Evolutionary conservation across 805 yeast species (phyloP), one percentile per base, ranked within the genome.

Genomic region (Metschnikowia proteae): DNA sequence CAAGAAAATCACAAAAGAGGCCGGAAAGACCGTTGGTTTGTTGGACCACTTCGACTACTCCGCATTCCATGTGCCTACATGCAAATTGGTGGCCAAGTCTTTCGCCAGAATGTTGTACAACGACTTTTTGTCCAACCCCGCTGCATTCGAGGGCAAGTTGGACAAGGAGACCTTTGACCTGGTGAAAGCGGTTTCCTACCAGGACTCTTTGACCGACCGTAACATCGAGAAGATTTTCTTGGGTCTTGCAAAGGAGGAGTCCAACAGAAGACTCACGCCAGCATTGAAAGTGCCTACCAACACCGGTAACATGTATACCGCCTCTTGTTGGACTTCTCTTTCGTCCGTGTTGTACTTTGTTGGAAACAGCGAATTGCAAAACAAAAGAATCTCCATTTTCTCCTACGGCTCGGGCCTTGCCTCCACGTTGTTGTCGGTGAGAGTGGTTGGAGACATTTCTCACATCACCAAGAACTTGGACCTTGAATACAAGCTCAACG

Each of bases 351-450:
- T 94, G 60, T 81, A 78, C 65, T 86, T 76, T 64, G 86, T 85
- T 54, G 91, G 88, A 38, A 78, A 80, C 47, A 94, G 84, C 40
- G 72, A 79, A 47, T 78, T 92, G 60, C 89, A 84, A 68, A 80
- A 80, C 60, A 88, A 90, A 77, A 82, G 97, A 70, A 78, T 94
- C 63, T 95, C 96, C 60, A 67, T 91, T 61, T 94, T 91, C 77
- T 94, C 99, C 22, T 94, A 94, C 70, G 99, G 99, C 59, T 92
- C 98, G 11, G 99, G 99, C 64, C 81, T 94, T 54, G 99, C 99
- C 39, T 79, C 98, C 13, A 82, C 96, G 35, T 75, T 94, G 70
- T 87, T 81, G 73, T 85, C 96, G 38, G 82, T 84, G 56, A 80
- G 74, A 54, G 88, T 94, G 53, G 80, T 76, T 55, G 96, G 95